Evolutionary conservation across 2,329 filamentous ascomycete genomes (phyloP).

Genomic region (Ophiostoma himal-ulmi): DNA sequence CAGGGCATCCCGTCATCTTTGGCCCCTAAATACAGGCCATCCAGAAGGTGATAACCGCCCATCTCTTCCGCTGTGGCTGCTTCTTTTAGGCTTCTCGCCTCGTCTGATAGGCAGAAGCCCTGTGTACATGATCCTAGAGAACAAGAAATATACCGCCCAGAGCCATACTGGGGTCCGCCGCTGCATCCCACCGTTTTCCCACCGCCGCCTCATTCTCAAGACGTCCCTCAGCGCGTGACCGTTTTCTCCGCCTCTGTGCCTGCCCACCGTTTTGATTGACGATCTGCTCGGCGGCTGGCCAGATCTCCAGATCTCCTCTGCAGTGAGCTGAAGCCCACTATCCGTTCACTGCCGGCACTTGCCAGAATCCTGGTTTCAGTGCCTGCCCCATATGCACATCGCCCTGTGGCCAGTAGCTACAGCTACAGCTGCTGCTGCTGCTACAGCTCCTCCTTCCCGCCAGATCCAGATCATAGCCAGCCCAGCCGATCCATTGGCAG

Average conservation of each 20-base stretch:
- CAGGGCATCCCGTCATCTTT: background rate
- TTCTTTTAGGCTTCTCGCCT: background rate
- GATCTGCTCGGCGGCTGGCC: background rate
- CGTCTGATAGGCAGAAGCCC: background rate
- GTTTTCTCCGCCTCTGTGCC: conserved; percentile 15
- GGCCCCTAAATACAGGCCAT: background rate
- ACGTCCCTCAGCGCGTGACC: conserved; percentile 13
- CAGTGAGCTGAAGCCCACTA: conserved; percentile 1
- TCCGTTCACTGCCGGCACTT: conserved; percentile 1
- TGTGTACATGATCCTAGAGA: background rate
- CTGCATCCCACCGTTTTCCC: background rate
- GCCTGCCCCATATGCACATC: conserved; percentile 19
- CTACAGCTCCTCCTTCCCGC: background rate
- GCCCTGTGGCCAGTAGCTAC: conserved; percentile 9
- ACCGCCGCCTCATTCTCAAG: background rate
- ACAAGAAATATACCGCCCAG: background rate
- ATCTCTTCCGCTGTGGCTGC: background rate
- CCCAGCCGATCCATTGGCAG: conserved; percentile 10
- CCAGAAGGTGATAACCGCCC: background rate
- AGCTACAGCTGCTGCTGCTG: background rate
- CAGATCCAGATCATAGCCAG: conserved; percentile 9
- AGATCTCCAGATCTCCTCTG: conserved; percentile 6
- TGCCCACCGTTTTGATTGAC: conserved; percentile 21
- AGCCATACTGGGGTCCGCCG: background rate
- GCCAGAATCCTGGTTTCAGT: conserved; percentile 1